Evolutionary conservation across 192 early-diverging fungal species (phyloP).

Genomic region (Linnemannia elongata): DNA sequence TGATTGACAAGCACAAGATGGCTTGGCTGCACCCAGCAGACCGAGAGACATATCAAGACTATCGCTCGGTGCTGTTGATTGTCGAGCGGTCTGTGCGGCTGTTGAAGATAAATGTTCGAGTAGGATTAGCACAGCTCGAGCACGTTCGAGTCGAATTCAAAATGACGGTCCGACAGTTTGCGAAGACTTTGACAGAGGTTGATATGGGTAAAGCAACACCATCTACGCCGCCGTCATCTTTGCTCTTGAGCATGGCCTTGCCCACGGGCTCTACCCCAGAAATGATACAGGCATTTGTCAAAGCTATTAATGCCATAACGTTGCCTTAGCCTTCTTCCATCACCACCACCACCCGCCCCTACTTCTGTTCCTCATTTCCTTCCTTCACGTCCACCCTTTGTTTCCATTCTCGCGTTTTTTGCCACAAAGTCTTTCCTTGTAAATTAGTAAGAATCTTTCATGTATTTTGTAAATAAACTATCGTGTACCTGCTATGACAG

Average conservation of each 20-base stretch:
- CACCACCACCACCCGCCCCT: not conserved
- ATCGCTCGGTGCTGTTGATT: not conserved
- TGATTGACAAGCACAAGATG: not conserved
- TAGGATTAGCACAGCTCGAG: not conserved
- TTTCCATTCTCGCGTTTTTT: not conserved
- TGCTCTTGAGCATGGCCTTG: not conserved
- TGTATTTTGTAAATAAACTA: too few species aligned
- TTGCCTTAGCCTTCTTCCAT: not conserved
- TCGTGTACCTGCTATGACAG: too few species aligned
- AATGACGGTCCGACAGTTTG: not conserved
- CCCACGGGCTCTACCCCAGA: not conserved
- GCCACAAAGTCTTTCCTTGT: not conserved
- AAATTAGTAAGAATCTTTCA: not conserved
- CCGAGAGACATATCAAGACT: not conserved
- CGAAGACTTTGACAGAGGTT: not conserved
- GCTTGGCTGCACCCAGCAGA: not conserved
- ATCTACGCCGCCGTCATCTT: not conserved
- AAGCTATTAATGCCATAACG: not conserved
- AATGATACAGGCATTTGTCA: not conserved
- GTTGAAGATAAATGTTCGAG: not conserved
- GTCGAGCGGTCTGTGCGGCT: not conserved
- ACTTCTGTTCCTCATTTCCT: not conserved
- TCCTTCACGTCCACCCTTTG: not conserved
- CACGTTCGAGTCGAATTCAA: not conserved
- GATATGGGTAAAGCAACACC: not conserved